phyloP scores from a whole-genome alignment of 805 yeast species.

The Lachancea waltii region DNA sequence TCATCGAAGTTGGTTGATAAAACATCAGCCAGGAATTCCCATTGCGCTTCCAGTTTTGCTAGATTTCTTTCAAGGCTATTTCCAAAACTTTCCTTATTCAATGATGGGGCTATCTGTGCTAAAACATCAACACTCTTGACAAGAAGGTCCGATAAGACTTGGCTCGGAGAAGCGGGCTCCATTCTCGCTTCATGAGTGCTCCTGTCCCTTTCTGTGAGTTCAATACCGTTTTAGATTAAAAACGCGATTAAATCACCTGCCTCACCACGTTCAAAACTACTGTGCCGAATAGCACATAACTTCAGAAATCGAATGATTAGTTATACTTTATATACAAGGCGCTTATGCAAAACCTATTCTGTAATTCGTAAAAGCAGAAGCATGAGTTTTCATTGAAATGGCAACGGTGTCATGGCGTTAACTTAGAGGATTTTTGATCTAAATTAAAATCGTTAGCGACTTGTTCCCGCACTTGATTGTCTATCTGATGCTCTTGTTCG shows the following conservation, averaged over 20 bases:
- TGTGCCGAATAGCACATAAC: too few species aligned
- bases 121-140: not conserved
- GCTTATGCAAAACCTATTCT: not conserved
- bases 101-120: not conserved
- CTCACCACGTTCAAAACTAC: not conserved
- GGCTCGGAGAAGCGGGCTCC: slow-evolving; percentile 2
- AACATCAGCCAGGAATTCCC: not conserved
- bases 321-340: not conserved
- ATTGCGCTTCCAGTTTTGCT: not conserved
- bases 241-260: too few species aligned
- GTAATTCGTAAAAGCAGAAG: too few species aligned
- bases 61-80: not conserved
- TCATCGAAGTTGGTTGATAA: not conserved
- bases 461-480: slow-evolving; percentile 11
- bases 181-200: not conserved
- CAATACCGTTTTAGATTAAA: too few species aligned
- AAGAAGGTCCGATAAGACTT: not conserved
- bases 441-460: slow-evolving; percentile 10
- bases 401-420: slow-evolving; percentile 13
- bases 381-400: too few species aligned
- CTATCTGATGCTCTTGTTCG: slow-evolving; percentile 1
- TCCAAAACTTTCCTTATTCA: not conserved
- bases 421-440: slow-evolving; percentile 11
- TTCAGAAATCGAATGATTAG: too few species aligned
- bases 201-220: too few species aligned